phyloP scores from a whole-genome alignment of 179 eudicot genomes.

The Sideroxylon spinosum region DNA sequence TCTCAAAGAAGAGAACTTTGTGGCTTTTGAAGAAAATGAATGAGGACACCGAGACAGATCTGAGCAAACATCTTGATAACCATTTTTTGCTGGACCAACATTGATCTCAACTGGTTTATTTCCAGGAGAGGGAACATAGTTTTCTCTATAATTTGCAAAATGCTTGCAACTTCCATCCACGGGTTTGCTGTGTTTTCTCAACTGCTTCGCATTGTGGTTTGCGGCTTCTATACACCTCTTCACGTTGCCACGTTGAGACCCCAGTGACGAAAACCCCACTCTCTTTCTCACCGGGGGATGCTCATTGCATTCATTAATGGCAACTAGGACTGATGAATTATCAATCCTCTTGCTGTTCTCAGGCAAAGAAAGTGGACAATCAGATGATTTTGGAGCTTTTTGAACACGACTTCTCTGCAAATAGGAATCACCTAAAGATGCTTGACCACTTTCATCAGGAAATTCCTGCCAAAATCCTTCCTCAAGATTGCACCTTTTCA shows the following conservation, averaged over 20 bases:
- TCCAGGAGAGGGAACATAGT: constrained; percentile 7
- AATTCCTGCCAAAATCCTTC: constrained; percentile 25
- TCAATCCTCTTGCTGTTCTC: constrained; percentile 28
- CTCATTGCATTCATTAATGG: constrained; percentile 16
- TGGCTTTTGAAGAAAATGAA: constrained; percentile 26
- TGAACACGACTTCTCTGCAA: constrained; percentile 20
- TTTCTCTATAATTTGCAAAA: constrained; percentile 14
- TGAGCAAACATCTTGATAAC: constrained; percentile 14
- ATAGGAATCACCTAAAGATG: constrained; percentile 18
- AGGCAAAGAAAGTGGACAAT: constrained; percentile 24
- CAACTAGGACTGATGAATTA: constrained; percentile 12
- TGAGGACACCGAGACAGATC: constrained; percentile 19
- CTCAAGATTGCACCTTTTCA: constrained; percentile 34
- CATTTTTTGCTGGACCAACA: constrained; percentile 14
- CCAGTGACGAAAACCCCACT: constrained; percentile 20
- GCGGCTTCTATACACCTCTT: constrained; percentile 21
- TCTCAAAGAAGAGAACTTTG: constrained; percentile 24
- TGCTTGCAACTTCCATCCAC: constrained; percentile 21
- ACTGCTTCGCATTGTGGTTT: constrained; percentile 21
- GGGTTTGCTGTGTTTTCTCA: constrained; percentile 20
- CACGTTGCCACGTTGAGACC: constrained; percentile 19
- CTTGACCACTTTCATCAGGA: constrained; percentile 27
- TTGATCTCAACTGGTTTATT: constrained; percentile 20
- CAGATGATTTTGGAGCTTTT: constrained; percentile 24
- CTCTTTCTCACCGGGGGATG: constrained; percentile 28